Evolutionary conservation across 495 filamentous ascomycete species (phyloP).

Genomic region (Sabuloglossum arenarium): DNA sequence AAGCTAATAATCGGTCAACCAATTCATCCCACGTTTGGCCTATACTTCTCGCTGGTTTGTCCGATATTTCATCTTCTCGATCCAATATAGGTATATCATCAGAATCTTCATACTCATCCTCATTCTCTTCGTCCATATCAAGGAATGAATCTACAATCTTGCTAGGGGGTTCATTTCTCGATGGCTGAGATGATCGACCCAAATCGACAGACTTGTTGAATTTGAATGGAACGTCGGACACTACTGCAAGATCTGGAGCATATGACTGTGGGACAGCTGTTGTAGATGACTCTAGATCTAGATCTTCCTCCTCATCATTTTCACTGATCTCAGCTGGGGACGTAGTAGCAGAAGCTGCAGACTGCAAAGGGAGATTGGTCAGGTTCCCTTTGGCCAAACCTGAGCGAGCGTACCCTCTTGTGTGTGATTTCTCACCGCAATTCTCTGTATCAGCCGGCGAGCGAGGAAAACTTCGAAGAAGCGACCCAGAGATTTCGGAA

Average conservation of each 20-base stretch:
- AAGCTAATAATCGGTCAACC: slow-evolving; percentile 62
- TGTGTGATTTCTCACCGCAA: background rate
- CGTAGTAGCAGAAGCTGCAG: background rate
- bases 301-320: background rate
- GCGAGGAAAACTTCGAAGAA: slow-evolving; percentile 9
- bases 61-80: background rate
- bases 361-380: background rate
- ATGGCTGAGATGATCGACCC: background rate
- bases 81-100: slow-evolving; percentile 37
- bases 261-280: background rate
- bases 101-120: slow-evolving; percentile 26
- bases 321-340: background rate
- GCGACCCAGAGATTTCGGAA: slow-evolving; percentile 33
- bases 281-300: background rate
- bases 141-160: slow-evolving; percentile 28
- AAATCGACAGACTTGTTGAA: background rate
- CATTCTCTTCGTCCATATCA: slow-evolving; percentile 36
- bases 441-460: background rate
- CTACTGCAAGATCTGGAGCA: background rate
- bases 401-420: background rate
- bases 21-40: slow-evolving; percentile 72
- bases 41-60: slow-evolving; percentile 20
- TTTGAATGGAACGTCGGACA: slow-evolving; percentile 1
- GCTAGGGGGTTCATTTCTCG: background rate
- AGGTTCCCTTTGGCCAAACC: background rate